Evolutionary conservation across 2,329 filamentous ascomycete genomes (phyloP).

Genomic region (Cadophora gregata): DNA sequence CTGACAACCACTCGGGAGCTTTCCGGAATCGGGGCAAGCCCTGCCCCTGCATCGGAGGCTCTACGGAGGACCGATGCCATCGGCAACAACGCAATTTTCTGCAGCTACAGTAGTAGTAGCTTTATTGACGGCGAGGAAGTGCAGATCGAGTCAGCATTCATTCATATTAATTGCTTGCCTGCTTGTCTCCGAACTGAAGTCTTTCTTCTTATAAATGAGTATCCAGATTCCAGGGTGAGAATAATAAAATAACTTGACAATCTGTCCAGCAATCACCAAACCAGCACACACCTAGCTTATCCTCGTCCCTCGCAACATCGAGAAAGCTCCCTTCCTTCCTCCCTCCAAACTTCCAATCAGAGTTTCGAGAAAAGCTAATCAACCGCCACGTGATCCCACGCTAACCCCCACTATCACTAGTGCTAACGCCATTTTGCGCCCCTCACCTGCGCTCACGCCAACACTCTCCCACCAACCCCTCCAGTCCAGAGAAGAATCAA

Average conservation of each 20-base stretch:
- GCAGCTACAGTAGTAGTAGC: too few relatives aligned
- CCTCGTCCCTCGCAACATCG: background rate
- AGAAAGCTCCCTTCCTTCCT: too few relatives aligned
- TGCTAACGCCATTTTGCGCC: conserved; percentile 18
- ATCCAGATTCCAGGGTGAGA: too few relatives aligned
- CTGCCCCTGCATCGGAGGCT: conserved; percentile 3
- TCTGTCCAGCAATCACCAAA: background rate
- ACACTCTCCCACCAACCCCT: conserved; percentile 20
- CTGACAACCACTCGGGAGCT: background rate
- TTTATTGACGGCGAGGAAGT: background rate
- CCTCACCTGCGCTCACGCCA: conserved; percentile 19
- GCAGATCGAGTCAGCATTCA: background rate
- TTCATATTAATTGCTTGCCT: too few relatives aligned
- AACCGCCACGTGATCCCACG: conserved; percentile 6
- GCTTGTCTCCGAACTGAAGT: background rate
- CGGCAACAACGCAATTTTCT: too few relatives aligned
- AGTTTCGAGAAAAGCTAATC: conserved; percentile 5
- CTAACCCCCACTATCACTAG: conserved; percentile 17
- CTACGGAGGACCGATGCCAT: too few relatives aligned
- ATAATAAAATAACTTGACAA: background rate
- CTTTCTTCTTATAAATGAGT: background rate
- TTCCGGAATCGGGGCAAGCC: background rate
- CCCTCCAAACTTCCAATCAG: background rate
- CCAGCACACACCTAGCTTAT: background rate
- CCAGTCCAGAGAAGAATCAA: conserved; percentile 17